Conservation (phyloP, 1,139 yeast genomes). For the Kodamaea suecica region DNA sequence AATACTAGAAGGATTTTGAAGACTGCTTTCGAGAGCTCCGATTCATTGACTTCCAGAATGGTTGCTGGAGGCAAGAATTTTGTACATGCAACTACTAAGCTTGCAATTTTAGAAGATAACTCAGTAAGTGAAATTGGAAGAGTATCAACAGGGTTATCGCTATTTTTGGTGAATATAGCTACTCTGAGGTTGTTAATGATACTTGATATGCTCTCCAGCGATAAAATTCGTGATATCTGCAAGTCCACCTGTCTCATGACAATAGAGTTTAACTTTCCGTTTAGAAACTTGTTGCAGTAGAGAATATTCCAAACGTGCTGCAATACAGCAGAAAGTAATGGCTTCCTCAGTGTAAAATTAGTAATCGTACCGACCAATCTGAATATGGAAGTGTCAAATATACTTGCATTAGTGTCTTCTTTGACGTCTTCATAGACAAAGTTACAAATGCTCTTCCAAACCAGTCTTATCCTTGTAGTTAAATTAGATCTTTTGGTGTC, state of each 20-base stretch:
- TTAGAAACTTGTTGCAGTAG: slow-evolving; percentile 12
- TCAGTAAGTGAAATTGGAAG: slow-evolving; percentile 10
- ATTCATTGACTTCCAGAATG: slow-evolving; percentile 9
- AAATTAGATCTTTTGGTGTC: neutral
- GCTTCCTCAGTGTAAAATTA: slow-evolving; percentile 28
- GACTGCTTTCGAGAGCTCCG: slow-evolving; percentile 17
- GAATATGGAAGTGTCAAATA: slow-evolving; percentile 22
- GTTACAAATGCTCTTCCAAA: neutral
- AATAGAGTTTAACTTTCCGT: slow-evolving; percentile 19
- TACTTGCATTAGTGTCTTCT: slow-evolving; percentile 1
- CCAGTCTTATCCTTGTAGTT: neutral
- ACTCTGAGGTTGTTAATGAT: slow-evolving; percentile 20
- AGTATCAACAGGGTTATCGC: slow-evolving; percentile 3
- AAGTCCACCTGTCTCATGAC: slow-evolving; percentile 6
- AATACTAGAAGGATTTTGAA: slow-evolving; percentile 21
- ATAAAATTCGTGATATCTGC: slow-evolving; percentile 1
- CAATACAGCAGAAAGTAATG: slow-evolving; percentile 22
- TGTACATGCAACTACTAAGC: slow-evolving; percentile 11
- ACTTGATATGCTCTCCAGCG: slow-evolving; percentile 14
- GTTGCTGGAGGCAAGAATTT: slow-evolving; percentile 9
- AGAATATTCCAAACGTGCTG: slow-evolving; percentile 13
- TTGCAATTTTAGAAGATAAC: slow-evolving; percentile 16
- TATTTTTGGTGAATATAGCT: slow-evolving; percentile 19
- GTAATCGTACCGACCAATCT: slow-evolving; percentile 28
- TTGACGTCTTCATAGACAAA: neutral